Evolutionary conservation across 805 yeast species (phyloP).

Genomic region (Monosporozyma yasuniensis): DNA sequence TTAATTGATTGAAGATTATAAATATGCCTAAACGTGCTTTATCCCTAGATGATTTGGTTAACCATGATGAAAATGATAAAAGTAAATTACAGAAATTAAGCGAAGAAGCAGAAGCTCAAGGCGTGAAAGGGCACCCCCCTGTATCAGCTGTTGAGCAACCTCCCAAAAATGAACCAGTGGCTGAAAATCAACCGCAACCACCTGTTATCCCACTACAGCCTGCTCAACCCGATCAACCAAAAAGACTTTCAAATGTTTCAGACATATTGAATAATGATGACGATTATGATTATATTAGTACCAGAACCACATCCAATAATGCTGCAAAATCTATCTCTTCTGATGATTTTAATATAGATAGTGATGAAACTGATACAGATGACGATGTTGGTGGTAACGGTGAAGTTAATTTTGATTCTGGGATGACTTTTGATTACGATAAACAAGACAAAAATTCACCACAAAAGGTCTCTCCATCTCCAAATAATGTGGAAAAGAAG

Average conservation of each 20-base stretch:
- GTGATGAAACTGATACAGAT: constrained; percentile 31
- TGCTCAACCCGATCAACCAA: background rate
- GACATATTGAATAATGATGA: constrained; percentile 2
- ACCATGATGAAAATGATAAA: constrained; percentile 27
- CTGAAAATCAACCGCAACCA: no score
- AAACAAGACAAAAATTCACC: constrained; percentile 21
- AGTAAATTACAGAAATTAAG: constrained; percentile 12
- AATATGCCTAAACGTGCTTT: constrained; percentile 23
- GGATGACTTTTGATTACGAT: constrained; percentile 29
- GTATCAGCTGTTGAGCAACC: background rate
- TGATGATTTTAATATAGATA: constrained; percentile 4
- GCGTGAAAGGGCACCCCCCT: background rate
- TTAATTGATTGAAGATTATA: background rate
- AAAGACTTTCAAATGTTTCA: constrained; percentile 1
- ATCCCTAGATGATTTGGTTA: constrained; percentile 30
- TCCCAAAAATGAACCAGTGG: background rate
- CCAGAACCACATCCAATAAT: background rate
- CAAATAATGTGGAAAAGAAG: background rate
- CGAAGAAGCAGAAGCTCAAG: background rate
- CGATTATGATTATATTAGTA: constrained; percentile 1
- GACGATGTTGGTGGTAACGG: constrained; percentile 22
- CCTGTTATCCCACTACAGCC: background rate
- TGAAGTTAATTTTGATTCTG: constrained; percentile 23
- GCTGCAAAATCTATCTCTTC: background rate
- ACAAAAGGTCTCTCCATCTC: constrained; percentile 4